Conservation (phyloP, 495 filamentous ascomycete genomes). For the Xylaria telfairii region DNA sequence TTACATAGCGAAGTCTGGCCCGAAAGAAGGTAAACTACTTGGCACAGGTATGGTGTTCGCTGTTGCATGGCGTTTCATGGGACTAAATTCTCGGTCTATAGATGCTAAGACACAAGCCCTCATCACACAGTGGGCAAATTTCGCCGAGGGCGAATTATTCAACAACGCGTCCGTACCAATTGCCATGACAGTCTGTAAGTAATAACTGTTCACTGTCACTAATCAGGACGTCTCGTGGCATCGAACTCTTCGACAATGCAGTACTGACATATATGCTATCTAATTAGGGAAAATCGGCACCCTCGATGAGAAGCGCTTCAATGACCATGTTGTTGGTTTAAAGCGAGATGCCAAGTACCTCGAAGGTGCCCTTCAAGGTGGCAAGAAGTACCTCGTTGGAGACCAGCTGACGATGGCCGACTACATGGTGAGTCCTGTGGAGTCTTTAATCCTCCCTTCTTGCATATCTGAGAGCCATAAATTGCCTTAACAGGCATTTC, state of each 20-base stretch:
- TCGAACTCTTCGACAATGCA: not conserved
- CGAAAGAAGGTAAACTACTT: conserved; percentile 56
- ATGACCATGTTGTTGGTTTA: conserved; percentile 32
- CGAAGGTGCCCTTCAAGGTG: conserved; percentile 48
- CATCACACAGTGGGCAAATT: conserved; percentile 59
- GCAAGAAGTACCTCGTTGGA: conserved; percentile 54
- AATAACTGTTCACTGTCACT: not conserved
- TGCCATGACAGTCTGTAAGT: conserved; percentile 41
- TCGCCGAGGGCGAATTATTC: conserved; percentile 54
- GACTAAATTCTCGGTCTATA: not conserved
- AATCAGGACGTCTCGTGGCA: not conserved
- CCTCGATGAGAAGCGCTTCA: conserved; percentile 48
- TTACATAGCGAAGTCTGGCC: conserved; percentile 61
- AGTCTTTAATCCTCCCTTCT: no score
- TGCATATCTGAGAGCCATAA: no score
- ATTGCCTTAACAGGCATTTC: no score
- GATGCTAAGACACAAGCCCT: conserved; percentile 48
- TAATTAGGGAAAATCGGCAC: conserved; percentile 38
- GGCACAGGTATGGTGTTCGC: conserved; percentile 45
- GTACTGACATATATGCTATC: conserved; percentile 33
- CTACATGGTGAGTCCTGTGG: no score
- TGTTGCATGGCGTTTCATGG: not conserved
- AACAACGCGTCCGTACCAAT: conserved; percentile 36
- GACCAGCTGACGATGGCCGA: conserved; percentile 62
- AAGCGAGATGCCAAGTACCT: conserved; percentile 48